Base-by-base conservation (phyloP, 495 filamentous ascomycete species). In the Rostrohypoxylon terebratum region DNA sequence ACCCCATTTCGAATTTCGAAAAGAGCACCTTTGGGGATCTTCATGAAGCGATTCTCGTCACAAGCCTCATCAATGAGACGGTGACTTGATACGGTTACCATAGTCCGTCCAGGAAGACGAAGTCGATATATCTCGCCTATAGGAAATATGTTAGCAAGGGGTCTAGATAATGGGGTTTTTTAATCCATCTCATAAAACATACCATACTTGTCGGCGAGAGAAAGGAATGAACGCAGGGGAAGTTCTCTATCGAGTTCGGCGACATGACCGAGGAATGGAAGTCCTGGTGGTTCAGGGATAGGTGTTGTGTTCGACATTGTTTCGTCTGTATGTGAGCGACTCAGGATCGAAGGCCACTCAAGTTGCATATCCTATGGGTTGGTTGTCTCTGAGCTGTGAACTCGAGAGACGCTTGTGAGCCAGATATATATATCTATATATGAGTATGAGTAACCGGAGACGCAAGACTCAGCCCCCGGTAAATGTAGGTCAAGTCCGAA, bases 41-140 rank as follows among this genome's bases (percentile, higher is more conserved):
- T 94, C 2, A 78, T 54, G 77, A 93, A 95, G 59, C 87, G 81
- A 31, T 83, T 87, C 76, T 92, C 92, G 73, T 94, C 84, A 76
- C 87, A 93, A 20, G 89, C 69, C 71, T 93, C 92, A 50, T 92
- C 79, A 20, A 89, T 77, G 14, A 93, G 77, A 9, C 83, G 87
- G 55, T 88, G 86, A 62, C 80, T 86, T 72, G 68, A 84, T 40
- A 83, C 80, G 11, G 86, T 79, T n/a, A 83, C 68, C 2, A 71
- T 20, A 66, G 67, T 62, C 23, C 73, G 57, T 25, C 72, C 75
- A 61, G 71, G 77, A 33, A 75, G 53, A 31, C 75, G 62, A 44
- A 78, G 71, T 55, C 76, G 59, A 40, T 66, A 76, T 58, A 81
- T 72, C 57, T 76, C 69, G 57, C 76, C 69, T 78, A 25, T 63